phyloP scores from a whole-genome alignment of 1,284 basidiomycete genomes.

The Cryptococcus neoformans region DNA sequence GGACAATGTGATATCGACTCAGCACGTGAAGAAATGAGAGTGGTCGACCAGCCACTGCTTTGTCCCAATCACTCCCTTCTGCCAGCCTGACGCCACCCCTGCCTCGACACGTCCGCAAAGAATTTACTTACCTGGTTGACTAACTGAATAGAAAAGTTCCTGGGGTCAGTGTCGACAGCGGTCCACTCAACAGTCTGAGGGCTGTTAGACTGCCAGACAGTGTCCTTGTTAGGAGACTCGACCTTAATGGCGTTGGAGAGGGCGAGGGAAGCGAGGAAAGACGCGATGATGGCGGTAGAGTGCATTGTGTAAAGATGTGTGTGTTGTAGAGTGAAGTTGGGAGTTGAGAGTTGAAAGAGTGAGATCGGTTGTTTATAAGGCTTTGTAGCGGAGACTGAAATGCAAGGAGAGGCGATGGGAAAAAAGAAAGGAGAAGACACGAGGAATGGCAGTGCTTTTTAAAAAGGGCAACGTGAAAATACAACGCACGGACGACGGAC shows the following conservation, averaged over 20 bases:
- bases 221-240: conserved; percentile 54
- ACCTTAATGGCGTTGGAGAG: conserved; percentile 60
- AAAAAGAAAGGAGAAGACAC: background rate
- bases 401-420: conserved; percentile 1
- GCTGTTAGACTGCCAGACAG: conserved; percentile 56
- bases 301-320: conserved; percentile 9
- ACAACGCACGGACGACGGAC: background rate
- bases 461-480: conserved; percentile 1
- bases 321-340: background rate
- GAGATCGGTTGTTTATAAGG: background rate
- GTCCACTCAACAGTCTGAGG: conserved; percentile 62
- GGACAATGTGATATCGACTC: background rate
- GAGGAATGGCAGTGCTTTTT: background rate
- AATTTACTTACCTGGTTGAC: conserved; percentile 60
- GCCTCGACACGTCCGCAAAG: background rate
- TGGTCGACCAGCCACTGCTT: too few species aligned
- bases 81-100: background rate
- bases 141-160: conserved; percentile 66
- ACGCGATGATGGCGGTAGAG: conserved; percentile 8
- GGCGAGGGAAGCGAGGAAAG: conserved; percentile 49
- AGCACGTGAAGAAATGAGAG: background rate
- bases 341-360: background rate
- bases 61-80: background rate
- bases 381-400: background rate
- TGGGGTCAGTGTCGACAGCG: conserved; percentile 61